Percentiles rank a stretch among this genome's conserved stretches.
Conservation (phyloP, 1,139 yeast genomes). For the Pneumocystis jirovecii region DNA sequence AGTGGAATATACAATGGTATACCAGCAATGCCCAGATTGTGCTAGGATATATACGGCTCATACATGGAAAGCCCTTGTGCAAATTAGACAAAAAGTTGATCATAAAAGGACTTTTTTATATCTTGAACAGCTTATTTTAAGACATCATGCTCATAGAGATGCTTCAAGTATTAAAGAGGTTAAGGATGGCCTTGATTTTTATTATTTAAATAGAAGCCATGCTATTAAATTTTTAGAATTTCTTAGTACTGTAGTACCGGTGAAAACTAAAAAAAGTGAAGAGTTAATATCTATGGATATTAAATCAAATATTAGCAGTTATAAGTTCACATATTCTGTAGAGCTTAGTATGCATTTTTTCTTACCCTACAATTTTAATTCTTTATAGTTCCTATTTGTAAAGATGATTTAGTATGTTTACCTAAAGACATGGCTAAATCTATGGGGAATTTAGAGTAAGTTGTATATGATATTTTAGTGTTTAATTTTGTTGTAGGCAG, state of each 20-base stretch:
- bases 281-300: slow-evolving; percentile 86
- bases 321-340: slow-evolving; percentile 81
- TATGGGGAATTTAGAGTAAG: slow-evolving; percentile 55
- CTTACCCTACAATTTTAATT: background rate
- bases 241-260: slow-evolving; percentile 73
- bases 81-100: slow-evolving; percentile 90
- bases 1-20: slow-evolving; percentile 84
- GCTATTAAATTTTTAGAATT: slow-evolving; percentile 91
- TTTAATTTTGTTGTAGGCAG: slow-evolving; percentile 23
- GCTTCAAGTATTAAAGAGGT: slow-evolving; percentile 86
- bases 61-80: slow-evolving; percentile 96
- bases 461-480: background rate
- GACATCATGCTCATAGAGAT: slow-evolving; percentile 86
- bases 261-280: slow-evolving; percentile 69
- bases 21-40: slow-evolving; percentile 98
- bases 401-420: slow-evolving; percentile 84
- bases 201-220: slow-evolving; percentile 73
- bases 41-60: slow-evolving; percentile 90
- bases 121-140: slow-evolving; percentile 84
- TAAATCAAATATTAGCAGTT: slow-evolving; percentile 75
- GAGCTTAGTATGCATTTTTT: slow-evolving; percentile 31
- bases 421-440: slow-evolving; percentile 75
- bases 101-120: slow-evolving; percentile 93
- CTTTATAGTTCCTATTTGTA: slow-evolving; percentile 74
- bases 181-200: slow-evolving; percentile 90